Base-by-base conservation (phyloP, 2,329 filamentous ascomycete species). In the Leptographium radiaticola region DNA sequence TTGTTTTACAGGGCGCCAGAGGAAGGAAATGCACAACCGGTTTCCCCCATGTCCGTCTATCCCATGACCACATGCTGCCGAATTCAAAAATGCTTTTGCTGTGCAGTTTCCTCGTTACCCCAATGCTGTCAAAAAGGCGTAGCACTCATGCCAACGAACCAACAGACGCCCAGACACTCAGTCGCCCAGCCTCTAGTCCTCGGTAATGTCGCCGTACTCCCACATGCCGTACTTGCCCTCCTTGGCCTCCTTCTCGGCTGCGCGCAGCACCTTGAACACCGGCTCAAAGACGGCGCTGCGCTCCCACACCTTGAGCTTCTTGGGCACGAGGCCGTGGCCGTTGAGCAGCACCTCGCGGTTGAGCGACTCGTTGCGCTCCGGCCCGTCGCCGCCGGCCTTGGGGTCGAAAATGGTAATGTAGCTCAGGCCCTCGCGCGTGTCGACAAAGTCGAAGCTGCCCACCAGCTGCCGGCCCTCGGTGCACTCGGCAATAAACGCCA, bases 121-220 rank as follows among this genome's bases (percentile, higher is more conserved):
- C 25, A 25, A 25, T 25, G 25, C 25, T 25, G 25, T 25, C 25
- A 25, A 25, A 25, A 25, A 25, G 25, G 25, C 25, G 25, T 25
- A 25, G 51, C 51, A 34, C 15, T 13, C 25, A 42, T 11, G 31
- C 25, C 10, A 49, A 20, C 11, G 16, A 18, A 34, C 36, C n/a
- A 49, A 16, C 16, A 38, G n/a, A 39, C 8, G 47, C 15, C 3
- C 13, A 49, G 36, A 36, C 16, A 25, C n/a, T 13, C 16, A 38
- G 15, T 9, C 39, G 20, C 9, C 18, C 13, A 18, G 10, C 13
- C 6, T 30, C n/a, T 81, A 89, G 65, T 95, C 89, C 73, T 95
- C 90, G 15, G 89, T 95, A 65, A 95, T 77, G 68, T 97, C 93
- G 61, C 93, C 93, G 70, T 97, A 98, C 77, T 98, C 93, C 90